phyloP scores from a whole-genome alignment of 2,329 filamentous ascomycete species.

The Aspergillus sp. region DNA sequence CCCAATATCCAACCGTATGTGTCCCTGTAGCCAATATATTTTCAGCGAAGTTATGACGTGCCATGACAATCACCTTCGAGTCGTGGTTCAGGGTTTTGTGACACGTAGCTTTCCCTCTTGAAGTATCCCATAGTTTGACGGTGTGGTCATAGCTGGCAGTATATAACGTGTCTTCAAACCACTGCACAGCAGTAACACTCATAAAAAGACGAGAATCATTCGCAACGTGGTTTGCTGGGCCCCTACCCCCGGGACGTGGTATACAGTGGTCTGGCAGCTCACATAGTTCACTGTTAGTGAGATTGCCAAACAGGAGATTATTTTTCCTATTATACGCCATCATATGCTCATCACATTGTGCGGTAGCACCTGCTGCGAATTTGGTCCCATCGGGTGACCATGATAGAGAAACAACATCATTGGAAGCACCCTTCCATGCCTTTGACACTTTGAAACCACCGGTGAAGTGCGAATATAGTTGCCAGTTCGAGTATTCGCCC shows the following conservation, averaged over 20 bases:
- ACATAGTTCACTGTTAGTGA: slow-evolving; percentile 41
- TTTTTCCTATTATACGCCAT: slow-evolving; percentile 61
- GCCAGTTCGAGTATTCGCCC: slow-evolving; percentile 16
- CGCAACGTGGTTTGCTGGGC: slow-evolving; percentile 44
- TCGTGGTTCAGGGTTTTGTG: slow-evolving; percentile 44
- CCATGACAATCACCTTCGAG: slow-evolving; percentile 53
- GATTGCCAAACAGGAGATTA: slow-evolving; percentile 57
- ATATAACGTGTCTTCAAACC: slow-evolving; percentile 50
- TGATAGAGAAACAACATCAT: slow-evolving; percentile 56
- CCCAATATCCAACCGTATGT: slow-evolving; percentile 39
- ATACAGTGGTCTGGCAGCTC: slow-evolving; percentile 57
- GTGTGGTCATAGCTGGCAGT: slow-evolving; percentile 57
- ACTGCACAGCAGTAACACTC: slow-evolving; percentile 57
- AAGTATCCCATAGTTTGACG: slow-evolving; percentile 57
- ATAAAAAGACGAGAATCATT: slow-evolving; percentile 56
- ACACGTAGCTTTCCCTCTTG: slow-evolving; percentile 29
- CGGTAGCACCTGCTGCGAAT: slow-evolving; percentile 59
- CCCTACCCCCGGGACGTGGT: slow-evolving; percentile 39
- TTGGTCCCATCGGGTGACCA: slow-evolving; percentile 56
- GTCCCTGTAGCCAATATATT: slow-evolving; percentile 51
- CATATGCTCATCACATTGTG: slow-evolving; percentile 55
- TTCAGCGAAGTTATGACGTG: slow-evolving; percentile 40
- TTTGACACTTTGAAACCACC: slow-evolving; percentile 45
- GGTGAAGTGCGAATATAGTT: slow-evolving; percentile 26
- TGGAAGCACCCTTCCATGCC: slow-evolving; percentile 58